These are phyloP conservation scores for Podila epigama DNA, from an alignment of 192 early-diverging fungal genomes.

Conservation along the genomic window DNA sequence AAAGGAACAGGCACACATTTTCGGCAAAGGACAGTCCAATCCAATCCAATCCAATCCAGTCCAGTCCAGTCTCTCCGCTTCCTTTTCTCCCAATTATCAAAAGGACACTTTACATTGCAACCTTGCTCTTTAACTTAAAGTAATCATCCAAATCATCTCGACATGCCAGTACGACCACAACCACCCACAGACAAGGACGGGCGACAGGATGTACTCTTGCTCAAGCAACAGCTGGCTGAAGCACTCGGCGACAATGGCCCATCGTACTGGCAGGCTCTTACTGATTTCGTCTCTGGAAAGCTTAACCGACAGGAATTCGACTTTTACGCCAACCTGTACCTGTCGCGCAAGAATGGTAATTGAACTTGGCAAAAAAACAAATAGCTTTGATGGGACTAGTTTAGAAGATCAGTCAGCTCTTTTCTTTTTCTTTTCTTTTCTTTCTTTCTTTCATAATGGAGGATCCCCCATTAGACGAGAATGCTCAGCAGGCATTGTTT, in stretches of 20 bases:
- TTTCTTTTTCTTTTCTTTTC: no score
- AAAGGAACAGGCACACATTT: no score
- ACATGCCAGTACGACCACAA: not conserved
- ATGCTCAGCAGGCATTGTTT: no score
- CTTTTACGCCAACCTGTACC: slow-evolving; percentile 78
- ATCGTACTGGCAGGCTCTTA: slow-evolving; percentile 75
- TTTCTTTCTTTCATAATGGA: no score
- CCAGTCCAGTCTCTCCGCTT: no score
- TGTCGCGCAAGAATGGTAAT: slow-evolving; percentile 57
- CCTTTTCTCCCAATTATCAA: no score
- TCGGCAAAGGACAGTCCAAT: no score
- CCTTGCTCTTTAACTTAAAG: not conserved
- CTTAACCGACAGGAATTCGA: slow-evolving; percentile 82
- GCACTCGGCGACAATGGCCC: slow-evolving; percentile 79
- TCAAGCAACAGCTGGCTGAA: slow-evolving; percentile 78
- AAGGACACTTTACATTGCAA: not conserved
- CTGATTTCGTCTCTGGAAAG: slow-evolving; percentile 78
- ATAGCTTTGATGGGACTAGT: no score
- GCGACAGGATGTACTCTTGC: slow-evolving; percentile 55
- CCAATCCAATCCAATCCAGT: no score
- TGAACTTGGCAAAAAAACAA: not conserved
- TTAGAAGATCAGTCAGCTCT: no score
- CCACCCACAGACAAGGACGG: slow-evolving; percentile 51
- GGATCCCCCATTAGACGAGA: no score
- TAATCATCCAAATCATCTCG: no score